These are phyloP conservation scores for Pigoraptor vietnamica DNA, from an alignment of 78 protist genomes.

Conservation along the genomic window DNA sequence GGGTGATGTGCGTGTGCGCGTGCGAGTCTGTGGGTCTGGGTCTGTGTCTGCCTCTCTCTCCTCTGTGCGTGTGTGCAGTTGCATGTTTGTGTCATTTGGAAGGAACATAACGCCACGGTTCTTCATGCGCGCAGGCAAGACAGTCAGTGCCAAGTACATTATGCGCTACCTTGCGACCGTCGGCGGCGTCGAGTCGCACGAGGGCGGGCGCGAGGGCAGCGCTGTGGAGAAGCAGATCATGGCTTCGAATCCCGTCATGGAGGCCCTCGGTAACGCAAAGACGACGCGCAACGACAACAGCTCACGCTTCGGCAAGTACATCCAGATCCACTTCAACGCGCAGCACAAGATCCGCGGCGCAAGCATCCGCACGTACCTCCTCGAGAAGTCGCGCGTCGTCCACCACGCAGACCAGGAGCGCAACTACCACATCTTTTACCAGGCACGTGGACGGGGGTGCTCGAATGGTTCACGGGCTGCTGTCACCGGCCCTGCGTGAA, in stretches of 20 bases:
- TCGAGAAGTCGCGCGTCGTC: constrained; percentile 37
- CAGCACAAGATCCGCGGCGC: neutral
- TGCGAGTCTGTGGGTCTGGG: neutral
- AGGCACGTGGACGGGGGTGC: neutral
- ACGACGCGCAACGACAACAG: constrained; percentile 84
- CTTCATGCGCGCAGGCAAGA: constrained; percentile 33
- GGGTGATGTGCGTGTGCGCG: constrained; percentile 38
- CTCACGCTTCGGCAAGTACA: constrained; percentile 52
- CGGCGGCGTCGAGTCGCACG: neutral
- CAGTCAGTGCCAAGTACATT: constrained; percentile 10
- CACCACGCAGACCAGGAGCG: constrained; percentile 44
- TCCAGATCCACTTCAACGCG: constrained; percentile 2
- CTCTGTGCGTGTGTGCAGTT: neutral
- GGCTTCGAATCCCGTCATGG: constrained; percentile 63
- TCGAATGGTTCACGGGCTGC: too few species aligned
- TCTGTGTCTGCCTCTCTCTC: neutral
- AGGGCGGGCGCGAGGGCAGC: neutral
- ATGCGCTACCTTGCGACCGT: constrained; percentile 17
- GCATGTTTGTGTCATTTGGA: neutral
- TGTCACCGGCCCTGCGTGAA: too few species aligned
- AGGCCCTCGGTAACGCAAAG: constrained; percentile 83
- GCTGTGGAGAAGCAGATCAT: constrained; percentile 33
- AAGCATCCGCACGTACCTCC: constrained; percentile 19
- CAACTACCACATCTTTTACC: constrained; percentile 56
- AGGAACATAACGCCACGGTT: neutral